A percentile compares a stretch with the other conserved stretches of the same genome.
Conservation (phyloP, 1,284 basidiomycete genomes). For the Cryptococcus sp. region DNA sequence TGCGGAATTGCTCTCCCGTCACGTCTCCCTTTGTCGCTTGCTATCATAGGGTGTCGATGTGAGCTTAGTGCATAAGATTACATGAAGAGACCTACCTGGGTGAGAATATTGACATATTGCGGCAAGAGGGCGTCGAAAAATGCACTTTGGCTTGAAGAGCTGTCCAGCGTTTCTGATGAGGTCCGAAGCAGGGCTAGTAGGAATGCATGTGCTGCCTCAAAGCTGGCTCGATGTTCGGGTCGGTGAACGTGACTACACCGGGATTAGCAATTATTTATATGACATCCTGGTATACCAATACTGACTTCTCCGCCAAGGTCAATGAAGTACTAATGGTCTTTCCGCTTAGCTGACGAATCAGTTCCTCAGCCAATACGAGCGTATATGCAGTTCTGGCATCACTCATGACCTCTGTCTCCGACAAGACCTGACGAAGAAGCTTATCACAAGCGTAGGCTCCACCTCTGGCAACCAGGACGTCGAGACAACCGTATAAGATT, state of each 20-base stretch:
- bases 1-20: constrained; percentile 30
- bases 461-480: constrained; percentile 27
- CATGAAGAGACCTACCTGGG: constrained; percentile 18
- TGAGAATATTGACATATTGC: constrained; percentile 27
- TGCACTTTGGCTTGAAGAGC: constrained; percentile 12
- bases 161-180: constrained; percentile 12
- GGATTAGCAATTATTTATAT: constrained; percentile 7
- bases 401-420: neutral
- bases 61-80: neutral
- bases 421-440: constrained; percentile 4
- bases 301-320: constrained; percentile 32
- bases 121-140: constrained; percentile 29
- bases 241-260: constrained; percentile 27
- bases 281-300: neutral
- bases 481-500: constrained; percentile 35
- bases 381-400: constrained; percentile 25
- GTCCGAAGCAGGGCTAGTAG: constrained; percentile 29
- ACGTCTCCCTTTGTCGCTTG: constrained; percentile 25
- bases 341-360: constrained; percentile 28
- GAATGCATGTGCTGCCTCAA: constrained; percentile 41
- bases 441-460: constrained; percentile 4
- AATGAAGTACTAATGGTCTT: constrained; percentile 22
- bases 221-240: constrained; percentile 26
- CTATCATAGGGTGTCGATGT: constrained; percentile 9
- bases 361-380: constrained; percentile 32